Evolutionary conservation across 495 filamentous ascomycete species (phyloP).

Genomic region (Neurospora sp.): DNA sequence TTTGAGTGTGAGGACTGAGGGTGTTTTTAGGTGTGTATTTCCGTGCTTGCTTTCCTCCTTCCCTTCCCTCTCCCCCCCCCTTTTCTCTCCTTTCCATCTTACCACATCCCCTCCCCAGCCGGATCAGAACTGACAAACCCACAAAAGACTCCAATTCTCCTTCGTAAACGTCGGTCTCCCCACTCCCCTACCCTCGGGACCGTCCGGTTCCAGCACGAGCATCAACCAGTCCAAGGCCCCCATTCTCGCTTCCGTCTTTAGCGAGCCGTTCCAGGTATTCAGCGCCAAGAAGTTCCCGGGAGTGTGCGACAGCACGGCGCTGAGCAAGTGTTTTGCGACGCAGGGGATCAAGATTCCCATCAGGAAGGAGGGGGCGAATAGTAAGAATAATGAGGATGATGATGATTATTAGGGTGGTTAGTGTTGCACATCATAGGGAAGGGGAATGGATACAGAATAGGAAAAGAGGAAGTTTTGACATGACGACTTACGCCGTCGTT

Average conservation of each 20-base stretch:
- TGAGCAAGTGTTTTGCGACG: slow-evolving; percentile 88
- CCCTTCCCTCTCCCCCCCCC: background rate
- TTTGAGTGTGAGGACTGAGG: slow-evolving; percentile 87
- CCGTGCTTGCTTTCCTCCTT: background rate
- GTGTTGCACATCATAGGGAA: too few species aligned
- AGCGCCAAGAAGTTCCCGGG: slow-evolving; percentile 97
- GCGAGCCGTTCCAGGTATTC: slow-evolving; percentile 85
- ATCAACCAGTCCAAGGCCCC: slow-evolving; percentile 75
- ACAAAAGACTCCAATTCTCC: slow-evolving; percentile 38
- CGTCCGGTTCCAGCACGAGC: slow-evolving; percentile 13
- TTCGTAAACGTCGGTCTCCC: slow-evolving; percentile 73
- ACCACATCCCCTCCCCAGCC: background rate
- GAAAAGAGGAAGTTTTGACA: too few species aligned
- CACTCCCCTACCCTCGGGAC: slow-evolving; percentile 6
- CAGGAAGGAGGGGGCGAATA: slow-evolving; percentile 69
- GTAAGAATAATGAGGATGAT: slow-evolving; percentile 52
- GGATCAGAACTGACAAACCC: too few species aligned
- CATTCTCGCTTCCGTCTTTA: slow-evolving; percentile 80
- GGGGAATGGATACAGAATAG: too few species aligned
- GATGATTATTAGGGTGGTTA: slow-evolving; percentile 44
- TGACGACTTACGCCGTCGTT: too few species aligned
- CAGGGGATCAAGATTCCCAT: slow-evolving; percentile 98
- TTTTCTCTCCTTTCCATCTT: background rate
- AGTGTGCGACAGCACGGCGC: slow-evolving; percentile 84
- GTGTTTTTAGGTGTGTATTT: slow-evolving; percentile 67